Conservation (phyloP, 129 eudicot genomes). For the Rutidosis leptorrhynchoides region DNA sequence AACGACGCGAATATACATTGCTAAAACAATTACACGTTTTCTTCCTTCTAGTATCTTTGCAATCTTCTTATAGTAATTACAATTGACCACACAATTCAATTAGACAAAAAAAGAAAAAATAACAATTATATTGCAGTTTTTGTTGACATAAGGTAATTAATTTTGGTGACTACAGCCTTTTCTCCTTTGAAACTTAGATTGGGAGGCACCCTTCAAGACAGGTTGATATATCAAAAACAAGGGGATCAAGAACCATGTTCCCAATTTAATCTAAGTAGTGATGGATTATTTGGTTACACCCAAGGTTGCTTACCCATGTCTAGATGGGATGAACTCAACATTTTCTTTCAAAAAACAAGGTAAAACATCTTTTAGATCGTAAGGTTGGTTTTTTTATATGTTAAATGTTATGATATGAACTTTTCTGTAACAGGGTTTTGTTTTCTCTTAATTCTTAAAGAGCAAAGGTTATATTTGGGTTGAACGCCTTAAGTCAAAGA, state of each 20-base stretch:
- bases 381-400: neutral
- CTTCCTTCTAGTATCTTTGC: neutral
- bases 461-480: slow-evolving; percentile 61
- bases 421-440: slow-evolving; percentile 40
- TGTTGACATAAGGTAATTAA: slow-evolving; percentile 1
- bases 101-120: neutral
- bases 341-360: slow-evolving; percentile 67
- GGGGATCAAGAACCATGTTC: slow-evolving; percentile 45
- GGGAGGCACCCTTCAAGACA: slow-evolving; percentile 92
- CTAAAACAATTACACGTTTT: neutral
- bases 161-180: slow-evolving; percentile 55
- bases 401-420: slow-evolving; percentile 20
- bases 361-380: slow-evolving; percentile 13
- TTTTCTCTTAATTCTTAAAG: slow-evolving; percentile 38
- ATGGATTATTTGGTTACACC: slow-evolving; percentile 54
- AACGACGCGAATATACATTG: no score
- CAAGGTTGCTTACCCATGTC: slow-evolving; percentile 74
- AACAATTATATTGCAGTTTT: neutral
- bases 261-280: slow-evolving; percentile 32
- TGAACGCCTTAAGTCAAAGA: slow-evolving; percentile 58
- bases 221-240: slow-evolving; percentile 51
- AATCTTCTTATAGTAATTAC: neutral
- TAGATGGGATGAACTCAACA: slow-evolving; percentile 80
- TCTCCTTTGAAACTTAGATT: slow-evolving; percentile 87
- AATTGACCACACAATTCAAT: neutral